phyloP scores from a whole-genome alignment of 768 basidiomycete species.

The Leucocoprinus birnbaumii region DNA sequence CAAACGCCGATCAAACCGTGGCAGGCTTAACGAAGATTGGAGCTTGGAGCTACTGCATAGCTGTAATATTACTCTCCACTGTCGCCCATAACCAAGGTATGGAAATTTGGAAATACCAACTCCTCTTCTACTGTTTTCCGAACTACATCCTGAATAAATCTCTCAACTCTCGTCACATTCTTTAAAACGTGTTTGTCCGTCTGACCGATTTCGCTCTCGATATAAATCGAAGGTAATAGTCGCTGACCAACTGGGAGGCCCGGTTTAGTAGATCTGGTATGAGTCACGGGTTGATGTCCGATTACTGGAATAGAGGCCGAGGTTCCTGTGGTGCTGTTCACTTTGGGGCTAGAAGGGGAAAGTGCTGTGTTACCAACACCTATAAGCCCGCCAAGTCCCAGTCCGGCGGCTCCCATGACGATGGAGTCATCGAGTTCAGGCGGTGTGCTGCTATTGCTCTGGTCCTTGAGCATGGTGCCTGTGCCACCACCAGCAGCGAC shows the following conservation, averaged over 20 bases:
- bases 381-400: neutral
- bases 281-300: neutral
- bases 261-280: constrained; percentile 51
- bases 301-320: constrained; percentile 23
- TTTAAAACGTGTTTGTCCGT: constrained; percentile 92
- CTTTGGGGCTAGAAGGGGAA: neutral
- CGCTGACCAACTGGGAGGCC: constrained; percentile 73
- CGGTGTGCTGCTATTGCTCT: constrained; percentile 32
- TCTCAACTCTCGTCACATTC: constrained; percentile 93
- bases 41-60: too few relatives aligned
- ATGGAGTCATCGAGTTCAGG: constrained; percentile 56
- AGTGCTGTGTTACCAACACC: neutral
- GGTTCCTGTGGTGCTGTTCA: neutral
- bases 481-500: constrained; percentile 15
- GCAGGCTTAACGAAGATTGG: too few relatives aligned
- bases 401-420: constrained; percentile 5
- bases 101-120: constrained; percentile 94
- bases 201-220: constrained; percentile 97
- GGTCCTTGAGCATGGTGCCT: neutral
- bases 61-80: neutral
- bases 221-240: constrained; percentile 80
- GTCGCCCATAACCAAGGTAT: constrained; percentile 65
- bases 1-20: too few relatives aligned
- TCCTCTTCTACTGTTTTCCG: constrained; percentile 95
- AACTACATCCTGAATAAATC: constrained; percentile 94